Percentiles rank a stretch among this genome's conserved stretches.
Conservation (phyloP, 371 early-diverging fungal genomes). For the Quaeritorhiza haematococci region DNA sequence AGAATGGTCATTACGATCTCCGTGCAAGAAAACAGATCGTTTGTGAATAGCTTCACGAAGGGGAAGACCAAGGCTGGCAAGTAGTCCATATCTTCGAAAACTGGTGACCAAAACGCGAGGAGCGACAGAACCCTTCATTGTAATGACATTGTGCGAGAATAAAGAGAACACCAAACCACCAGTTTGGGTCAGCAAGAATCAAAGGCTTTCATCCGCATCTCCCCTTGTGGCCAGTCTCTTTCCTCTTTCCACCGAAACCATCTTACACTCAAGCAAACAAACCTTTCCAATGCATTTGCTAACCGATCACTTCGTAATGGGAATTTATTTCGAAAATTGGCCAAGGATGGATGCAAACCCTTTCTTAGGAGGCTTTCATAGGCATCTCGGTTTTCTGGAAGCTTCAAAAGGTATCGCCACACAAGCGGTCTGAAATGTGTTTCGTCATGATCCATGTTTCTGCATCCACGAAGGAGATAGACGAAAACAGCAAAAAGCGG, state of each 20-base stretch:
- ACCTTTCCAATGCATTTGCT: slow-evolving; percentile 42
- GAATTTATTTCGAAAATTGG: slow-evolving; percentile 35
- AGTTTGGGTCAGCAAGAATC: neutral
- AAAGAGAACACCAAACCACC: neutral
- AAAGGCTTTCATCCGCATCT: neutral
- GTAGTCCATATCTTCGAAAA: slow-evolving; percentile 48
- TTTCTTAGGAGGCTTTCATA: slow-evolving; percentile 43
- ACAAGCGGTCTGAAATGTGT: slow-evolving; percentile 29
- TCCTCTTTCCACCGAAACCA: too few relatives aligned
- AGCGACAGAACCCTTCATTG: slow-evolving; percentile 40
- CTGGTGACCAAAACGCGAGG: slow-evolving; percentile 49
- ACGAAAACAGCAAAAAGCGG: too few relatives aligned
- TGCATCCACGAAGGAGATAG: too few relatives aligned
- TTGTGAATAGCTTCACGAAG: slow-evolving; percentile 38
- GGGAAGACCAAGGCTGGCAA: slow-evolving; percentile 50
- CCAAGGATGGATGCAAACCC: slow-evolving; percentile 34
- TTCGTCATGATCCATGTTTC: neutral
- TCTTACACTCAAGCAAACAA: neutral
- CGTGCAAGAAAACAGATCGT: slow-evolving; percentile 45
- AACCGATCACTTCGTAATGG: slow-evolving; percentile 42
- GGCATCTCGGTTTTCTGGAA: slow-evolving; percentile 48
- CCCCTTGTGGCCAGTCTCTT: too few relatives aligned
- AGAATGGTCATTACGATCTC: slow-evolving; percentile 44
- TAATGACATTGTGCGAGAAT: too few relatives aligned
- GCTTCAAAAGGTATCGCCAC: slow-evolving; percentile 42